Conservation (phyloP, 306 rosid species). For the Quillaja saponaria region DNA sequence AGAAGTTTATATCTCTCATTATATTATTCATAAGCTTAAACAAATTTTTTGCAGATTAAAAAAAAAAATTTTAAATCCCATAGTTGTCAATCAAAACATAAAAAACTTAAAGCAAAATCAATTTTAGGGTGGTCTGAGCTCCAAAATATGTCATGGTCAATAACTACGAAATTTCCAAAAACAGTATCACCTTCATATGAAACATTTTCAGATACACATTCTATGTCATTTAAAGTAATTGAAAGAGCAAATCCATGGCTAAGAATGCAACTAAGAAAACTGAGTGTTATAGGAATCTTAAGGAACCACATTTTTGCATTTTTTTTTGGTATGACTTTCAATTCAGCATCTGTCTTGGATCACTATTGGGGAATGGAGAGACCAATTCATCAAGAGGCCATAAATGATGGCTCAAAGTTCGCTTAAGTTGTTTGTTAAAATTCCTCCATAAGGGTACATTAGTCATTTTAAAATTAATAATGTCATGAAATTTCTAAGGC, state of each 20-base stretch:
- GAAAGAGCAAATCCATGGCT: conserved; percentile 32
- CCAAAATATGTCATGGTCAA: conserved; percentile 53
- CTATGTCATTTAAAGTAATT: conserved; percentile 33
- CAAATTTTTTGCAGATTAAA: not conserved
- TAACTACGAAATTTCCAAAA: conserved; percentile 48
- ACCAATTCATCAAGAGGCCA: conserved; percentile 17
- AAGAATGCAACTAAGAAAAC: conserved; percentile 23
- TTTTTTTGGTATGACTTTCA: conserved; percentile 22
- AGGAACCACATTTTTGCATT: conserved; percentile 15
- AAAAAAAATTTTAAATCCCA: not conserved
- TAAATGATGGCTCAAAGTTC: conserved; percentile 29
- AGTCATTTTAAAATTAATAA: not conserved
- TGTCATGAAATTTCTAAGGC: no score
- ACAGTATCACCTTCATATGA: conserved; percentile 34
- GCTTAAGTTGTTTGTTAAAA: conserved; percentile 24
- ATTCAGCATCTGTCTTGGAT: conserved; percentile 6
- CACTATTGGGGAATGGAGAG: conserved; percentile 11
- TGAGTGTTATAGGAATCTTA: conserved; percentile 18
- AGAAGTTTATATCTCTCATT: not conserved
- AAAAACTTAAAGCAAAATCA: conserved; percentile 40
- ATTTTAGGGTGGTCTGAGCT: conserved; percentile 50
- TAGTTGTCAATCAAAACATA: not conserved
- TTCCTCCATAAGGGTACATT: conserved; percentile 25
- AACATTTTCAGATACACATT: conserved; percentile 44
- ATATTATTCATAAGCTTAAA: not conserved